phyloP scores from a whole-genome alignment of 345 rosid species.

The Murraya koenigii region DNA sequence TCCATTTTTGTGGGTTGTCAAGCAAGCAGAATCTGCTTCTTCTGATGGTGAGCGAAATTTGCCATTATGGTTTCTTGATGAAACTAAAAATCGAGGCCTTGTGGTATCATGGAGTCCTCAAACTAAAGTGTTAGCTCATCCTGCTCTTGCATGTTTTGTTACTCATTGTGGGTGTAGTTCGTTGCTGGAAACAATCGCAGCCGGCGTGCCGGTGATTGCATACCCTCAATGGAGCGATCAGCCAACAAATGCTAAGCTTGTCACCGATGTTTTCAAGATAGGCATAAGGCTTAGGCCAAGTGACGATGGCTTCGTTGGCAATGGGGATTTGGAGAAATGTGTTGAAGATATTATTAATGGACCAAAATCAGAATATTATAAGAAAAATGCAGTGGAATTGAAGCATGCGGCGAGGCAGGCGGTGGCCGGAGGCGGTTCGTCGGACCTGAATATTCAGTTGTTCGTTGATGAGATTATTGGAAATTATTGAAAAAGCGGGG shows the following conservation, averaged over 20 bases:
- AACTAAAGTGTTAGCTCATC: conserved; percentile 39
- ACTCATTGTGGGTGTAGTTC: conserved; percentile 71
- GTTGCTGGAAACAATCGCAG: conserved; percentile 29
- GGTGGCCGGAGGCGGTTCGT: conserved; percentile 37
- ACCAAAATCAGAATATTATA: conserved; percentile 12
- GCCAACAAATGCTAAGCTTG: conserved; percentile 50
- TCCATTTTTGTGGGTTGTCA: conserved; percentile 54
- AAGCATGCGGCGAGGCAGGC: conserved; percentile 38
- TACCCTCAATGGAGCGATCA: conserved; percentile 58
- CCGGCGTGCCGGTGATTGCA: conserved; percentile 49
- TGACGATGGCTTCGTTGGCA: conserved; percentile 21
- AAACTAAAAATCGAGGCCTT: conserved; percentile 34
- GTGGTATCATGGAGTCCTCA: conserved; percentile 54
- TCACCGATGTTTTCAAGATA: conserved; percentile 37
- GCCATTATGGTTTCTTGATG: conserved; percentile 32
- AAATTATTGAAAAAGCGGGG: not conserved
- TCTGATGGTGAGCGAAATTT: conserved; percentile 24
- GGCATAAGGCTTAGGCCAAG: conserved; percentile 37
- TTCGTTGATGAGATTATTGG: conserved; percentile 38
- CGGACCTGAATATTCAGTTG: conserved; percentile 41
- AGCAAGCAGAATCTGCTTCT: no score
- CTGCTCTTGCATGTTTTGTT: conserved; percentile 38
- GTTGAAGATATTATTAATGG: conserved; percentile 22
- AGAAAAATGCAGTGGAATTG: conserved; percentile 30
- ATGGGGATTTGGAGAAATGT: conserved; percentile 34